These are phyloP conservation scores for Camillea tinctor DNA, from an alignment of 2,329 filamentous ascomycete genomes.

Conservation along the genomic window DNA sequence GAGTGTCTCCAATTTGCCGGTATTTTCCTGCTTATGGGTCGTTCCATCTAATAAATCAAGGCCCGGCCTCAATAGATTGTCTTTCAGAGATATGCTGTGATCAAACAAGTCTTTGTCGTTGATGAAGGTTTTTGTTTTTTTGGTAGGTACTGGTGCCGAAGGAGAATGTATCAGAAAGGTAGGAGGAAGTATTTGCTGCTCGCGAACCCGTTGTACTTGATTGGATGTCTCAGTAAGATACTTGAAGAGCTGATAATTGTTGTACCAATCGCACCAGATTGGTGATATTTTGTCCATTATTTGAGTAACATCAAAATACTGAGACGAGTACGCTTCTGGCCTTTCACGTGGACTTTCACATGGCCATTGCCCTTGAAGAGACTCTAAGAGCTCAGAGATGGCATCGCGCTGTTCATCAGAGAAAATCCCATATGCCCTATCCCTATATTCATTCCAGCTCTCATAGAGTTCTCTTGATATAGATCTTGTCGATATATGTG, in stretches of 20 bases:
- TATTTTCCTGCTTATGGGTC: background rate
- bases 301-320: background rate
- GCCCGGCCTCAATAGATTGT: background rate
- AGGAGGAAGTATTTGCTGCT: background rate
- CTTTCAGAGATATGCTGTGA: background rate
- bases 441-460: background rate
- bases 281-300: background rate
- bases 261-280: background rate
- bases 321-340: background rate
- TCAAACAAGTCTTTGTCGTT: background rate
- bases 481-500: too few relatives aligned
- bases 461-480: too few relatives aligned
- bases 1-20: background rate
- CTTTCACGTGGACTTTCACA: background rate
- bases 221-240: constrained; percentile 7
- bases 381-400: background rate
- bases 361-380: background rate
- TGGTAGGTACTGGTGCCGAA: background rate
- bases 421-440: background rate
- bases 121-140: background rate
- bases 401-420: background rate
- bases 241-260: constrained; percentile 6
- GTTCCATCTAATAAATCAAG: background rate
- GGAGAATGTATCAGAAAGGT: background rate
- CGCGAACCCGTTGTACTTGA: background rate